Conservation (phyloP, 768 basidiomycete genomes). For the Daedaleopsis nitida region DNA sequence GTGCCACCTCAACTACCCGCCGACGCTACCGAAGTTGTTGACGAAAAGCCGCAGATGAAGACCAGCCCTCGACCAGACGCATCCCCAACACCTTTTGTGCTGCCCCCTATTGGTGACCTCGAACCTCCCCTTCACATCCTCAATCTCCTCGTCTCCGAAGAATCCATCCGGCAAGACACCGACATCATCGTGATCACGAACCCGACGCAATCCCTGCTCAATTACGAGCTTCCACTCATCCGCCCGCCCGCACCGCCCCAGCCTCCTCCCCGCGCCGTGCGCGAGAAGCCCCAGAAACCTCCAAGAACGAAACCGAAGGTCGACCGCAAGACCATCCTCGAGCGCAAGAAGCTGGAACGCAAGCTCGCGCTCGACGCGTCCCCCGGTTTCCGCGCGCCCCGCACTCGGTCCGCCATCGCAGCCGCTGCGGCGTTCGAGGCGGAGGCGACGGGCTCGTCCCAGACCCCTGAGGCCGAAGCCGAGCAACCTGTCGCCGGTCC, state of each 20-base stretch:
- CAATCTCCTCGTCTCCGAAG: slow-evolving; percentile 54
- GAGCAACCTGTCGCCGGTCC: slow-evolving; percentile 11
- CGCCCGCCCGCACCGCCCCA: slow-evolving; percentile 62
- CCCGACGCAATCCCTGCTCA: slow-evolving; percentile 69
- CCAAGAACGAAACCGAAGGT: slow-evolving; percentile 18
- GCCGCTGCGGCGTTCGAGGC: slow-evolving; percentile 42
- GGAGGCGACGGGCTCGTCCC: slow-evolving; percentile 30
- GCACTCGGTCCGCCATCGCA: slow-evolving; percentile 39
- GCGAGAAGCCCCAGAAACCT: background rate
- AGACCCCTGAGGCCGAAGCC: slow-evolving; percentile 14
- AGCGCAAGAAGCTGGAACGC: slow-evolving; percentile 28
- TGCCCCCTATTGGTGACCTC: slow-evolving; percentile 58
- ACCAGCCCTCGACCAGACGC: background rate
- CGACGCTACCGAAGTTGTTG: background rate
- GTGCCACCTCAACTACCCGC: background rate
- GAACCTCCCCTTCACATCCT: slow-evolving; percentile 68
- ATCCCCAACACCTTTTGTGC: slow-evolving; percentile 1
- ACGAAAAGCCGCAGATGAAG: background rate
- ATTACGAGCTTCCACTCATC: slow-evolving; percentile 61
- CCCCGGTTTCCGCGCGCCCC: slow-evolving; percentile 50
- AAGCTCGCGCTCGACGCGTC: slow-evolving; percentile 38
- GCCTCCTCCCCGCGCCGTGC: slow-evolving; percentile 8
- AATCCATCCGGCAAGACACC: slow-evolving; percentile 52
- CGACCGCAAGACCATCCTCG: slow-evolving; percentile 28
- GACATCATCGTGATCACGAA: slow-evolving; percentile 56